A percentile compares a stretch with the other conserved stretches of the same genome.
Evolutionary conservation across 208 protist species (phyloP).

Genomic region (Leishmania tropica): DNA sequence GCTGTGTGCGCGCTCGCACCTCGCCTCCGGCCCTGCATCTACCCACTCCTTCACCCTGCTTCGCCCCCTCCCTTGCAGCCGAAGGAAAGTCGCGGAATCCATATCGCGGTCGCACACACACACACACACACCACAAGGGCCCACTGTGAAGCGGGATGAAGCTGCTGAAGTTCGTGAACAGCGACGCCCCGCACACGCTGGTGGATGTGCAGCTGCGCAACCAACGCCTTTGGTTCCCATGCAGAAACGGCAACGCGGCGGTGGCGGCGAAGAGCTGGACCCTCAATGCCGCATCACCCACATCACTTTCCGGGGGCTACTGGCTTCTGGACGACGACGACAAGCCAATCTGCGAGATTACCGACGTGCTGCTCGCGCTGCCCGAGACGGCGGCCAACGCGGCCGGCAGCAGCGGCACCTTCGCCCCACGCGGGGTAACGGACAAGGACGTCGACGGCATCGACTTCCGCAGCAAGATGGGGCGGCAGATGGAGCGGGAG

Average conservation of each 20-base stretch:
- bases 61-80: background rate
- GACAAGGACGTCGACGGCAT: slow-evolving; percentile 48
- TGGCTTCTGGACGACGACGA: slow-evolving; percentile 76
- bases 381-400: slow-evolving; percentile 18
- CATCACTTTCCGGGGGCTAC: slow-evolving; percentile 45
- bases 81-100: background rate
- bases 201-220: slow-evolving; percentile 43
- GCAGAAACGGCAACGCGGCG: slow-evolving; percentile 16
- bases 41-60: background rate
- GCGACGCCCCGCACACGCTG: slow-evolving; percentile 71
- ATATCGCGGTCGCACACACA: background rate
- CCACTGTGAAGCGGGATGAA: slow-evolving; percentile 44
- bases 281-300: slow-evolving; percentile 16
- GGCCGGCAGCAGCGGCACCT: slow-evolving; percentile 4
- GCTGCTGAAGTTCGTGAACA: slow-evolving; percentile 77
- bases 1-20: background rate
- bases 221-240: slow-evolving; percentile 35
- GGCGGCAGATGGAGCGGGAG: slow-evolving; percentile 61
- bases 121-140: background rate
- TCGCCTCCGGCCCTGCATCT: background rate
- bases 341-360: slow-evolving; percentile 61
- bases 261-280: slow-evolving; percentile 40
- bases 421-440: slow-evolving; percentile 45
- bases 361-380: slow-evolving; percentile 49
- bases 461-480: slow-evolving; percentile 78